Evolutionary conservation across 1,284 basidiomycete species (phyloP).

Genomic region (Leccinum subatratum): DNA sequence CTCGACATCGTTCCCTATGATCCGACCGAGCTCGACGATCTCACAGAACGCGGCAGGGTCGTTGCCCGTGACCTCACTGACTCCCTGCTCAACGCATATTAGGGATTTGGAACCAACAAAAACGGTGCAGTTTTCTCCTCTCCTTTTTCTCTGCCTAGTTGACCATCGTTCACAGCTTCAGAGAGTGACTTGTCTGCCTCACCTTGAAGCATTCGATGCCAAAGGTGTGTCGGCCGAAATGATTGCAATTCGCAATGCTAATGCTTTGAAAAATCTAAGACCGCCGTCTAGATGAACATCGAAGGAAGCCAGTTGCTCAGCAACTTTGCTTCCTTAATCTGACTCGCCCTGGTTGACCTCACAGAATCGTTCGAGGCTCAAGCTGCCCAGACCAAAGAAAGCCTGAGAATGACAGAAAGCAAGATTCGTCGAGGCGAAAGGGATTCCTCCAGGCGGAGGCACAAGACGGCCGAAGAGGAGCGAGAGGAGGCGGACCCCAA

Average conservation of each 20-base stretch:
- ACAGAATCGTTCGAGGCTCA: constrained; percentile 51
- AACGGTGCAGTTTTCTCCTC: constrained; percentile 40
- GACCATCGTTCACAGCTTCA: constrained; percentile 36
- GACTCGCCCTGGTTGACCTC: constrained; percentile 58
- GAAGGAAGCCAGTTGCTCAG: constrained; percentile 51
- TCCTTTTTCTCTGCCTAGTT: background rate
- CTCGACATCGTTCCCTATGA: constrained; percentile 44
- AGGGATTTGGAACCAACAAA: constrained; percentile 47
- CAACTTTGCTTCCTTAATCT: constrained; percentile 59
- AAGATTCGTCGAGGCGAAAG: constrained; percentile 56
- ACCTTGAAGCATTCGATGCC: constrained; percentile 34
- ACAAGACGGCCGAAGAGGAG: constrained; percentile 41
- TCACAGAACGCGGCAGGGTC: constrained; percentile 49
- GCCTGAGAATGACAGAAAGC: constrained; percentile 50
- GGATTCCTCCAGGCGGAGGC: constrained; percentile 50
- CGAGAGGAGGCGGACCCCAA: constrained; percentile 36
- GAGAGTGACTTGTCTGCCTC: constrained; percentile 43
- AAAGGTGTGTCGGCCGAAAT: constrained; percentile 49
- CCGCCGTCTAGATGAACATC: constrained; percentile 46
- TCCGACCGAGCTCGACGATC: constrained; percentile 35
- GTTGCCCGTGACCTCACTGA: constrained; percentile 47
- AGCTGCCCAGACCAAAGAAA: constrained; percentile 47
- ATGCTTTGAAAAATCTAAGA: constrained; percentile 45
- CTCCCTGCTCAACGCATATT: constrained; percentile 48
- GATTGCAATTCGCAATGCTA: constrained; percentile 37